Evolutionary conservation across 2,329 filamentous ascomycete genomes (phyloP), one percentile per base, ranked within the genome.

Genomic region (Teratosphaeria destructans): DNA sequence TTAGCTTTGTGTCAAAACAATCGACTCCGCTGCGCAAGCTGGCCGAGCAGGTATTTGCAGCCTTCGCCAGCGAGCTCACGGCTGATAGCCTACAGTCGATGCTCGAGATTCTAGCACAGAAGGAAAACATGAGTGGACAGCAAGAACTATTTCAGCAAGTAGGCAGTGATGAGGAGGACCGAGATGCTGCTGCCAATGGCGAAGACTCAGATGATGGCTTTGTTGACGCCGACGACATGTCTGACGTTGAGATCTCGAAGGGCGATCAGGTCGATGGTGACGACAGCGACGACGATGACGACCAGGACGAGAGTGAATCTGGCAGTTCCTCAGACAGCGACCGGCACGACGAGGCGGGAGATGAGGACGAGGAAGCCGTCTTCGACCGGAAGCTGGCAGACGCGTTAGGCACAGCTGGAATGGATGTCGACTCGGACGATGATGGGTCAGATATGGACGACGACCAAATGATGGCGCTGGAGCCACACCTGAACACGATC

Each of bases 401-500:
- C 64, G 88, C 92, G 2, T 83, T 96, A 2, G 86, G 89, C 49
- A 92, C 86, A 0, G 86, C 87, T 55, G 75, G 75, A 23, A 74
- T 76, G 26, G 82, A 87, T 70, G 82, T 81, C 1, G 84, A 84
- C 34, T 82, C 82, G 10, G 79, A 79, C 12, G 87, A 88, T 61
- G 76, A 78, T 26, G 83, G 82, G 61, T 85, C 83, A 2, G 90
- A 96, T 74, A 96, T 99, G 91, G 88, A 90, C 62, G 93, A 97
- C 75, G 91, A 93, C 19, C 88, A 96, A 71, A 97, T 97, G 94
- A 86, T 96, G 76, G 86, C 86, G 3, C 79, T 97, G 16, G 93
- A 97, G 68, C 82, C 83, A 11, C 87, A 93, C 70, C 83, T 99
- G 3, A 84, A 86, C 56, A 89, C 89, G 63, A 90, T 96, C 62